Conservation (phyloP, 2,329 filamentous ascomycete species). For the Curvularia spicifera region DNA sequence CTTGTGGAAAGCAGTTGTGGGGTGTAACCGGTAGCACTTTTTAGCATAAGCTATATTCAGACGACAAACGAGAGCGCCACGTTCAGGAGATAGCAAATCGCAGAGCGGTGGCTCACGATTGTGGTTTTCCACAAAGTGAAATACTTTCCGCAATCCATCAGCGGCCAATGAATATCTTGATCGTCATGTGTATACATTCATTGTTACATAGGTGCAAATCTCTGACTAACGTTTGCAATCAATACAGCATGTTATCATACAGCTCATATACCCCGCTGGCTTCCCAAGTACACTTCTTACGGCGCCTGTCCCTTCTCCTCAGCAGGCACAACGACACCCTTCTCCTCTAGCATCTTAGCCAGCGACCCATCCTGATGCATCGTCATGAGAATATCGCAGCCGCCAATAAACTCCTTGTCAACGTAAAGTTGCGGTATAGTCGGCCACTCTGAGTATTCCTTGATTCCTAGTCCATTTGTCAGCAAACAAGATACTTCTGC, state of each 20-base stretch:
- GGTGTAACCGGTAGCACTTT: too few species aligned
- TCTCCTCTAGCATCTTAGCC: conserved; percentile 89
- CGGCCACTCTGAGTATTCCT: conserved; percentile 99
- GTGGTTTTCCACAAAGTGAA: background rate
- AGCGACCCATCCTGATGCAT: conserved; percentile 98
- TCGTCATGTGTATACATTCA: conserved; percentile 8
- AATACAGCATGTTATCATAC: background rate
- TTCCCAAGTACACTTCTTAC: background rate
- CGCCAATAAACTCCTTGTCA: conserved; percentile 93
- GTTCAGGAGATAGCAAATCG: background rate
- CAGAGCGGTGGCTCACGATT: background rate
- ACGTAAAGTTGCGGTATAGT: conserved; percentile 98
- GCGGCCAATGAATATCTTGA: too few species aligned
- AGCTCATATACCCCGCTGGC: background rate
- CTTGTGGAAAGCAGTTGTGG: too few species aligned
- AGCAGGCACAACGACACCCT: conserved; percentile 75
- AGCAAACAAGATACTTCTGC: conserved; percentile 7
- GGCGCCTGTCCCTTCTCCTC: conserved; percentile 33
- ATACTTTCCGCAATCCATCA: background rate
- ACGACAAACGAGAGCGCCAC: too few species aligned
- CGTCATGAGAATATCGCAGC: conserved; percentile 94
- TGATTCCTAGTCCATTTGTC: conserved; percentile 72
- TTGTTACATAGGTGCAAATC: conserved; percentile 7
- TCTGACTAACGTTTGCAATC: background rate
- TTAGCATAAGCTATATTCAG: too few species aligned